Evolutionary conservation across 2,329 filamentous ascomycete species (phyloP).

Genomic region (Penicillium janthinellum): DNA sequence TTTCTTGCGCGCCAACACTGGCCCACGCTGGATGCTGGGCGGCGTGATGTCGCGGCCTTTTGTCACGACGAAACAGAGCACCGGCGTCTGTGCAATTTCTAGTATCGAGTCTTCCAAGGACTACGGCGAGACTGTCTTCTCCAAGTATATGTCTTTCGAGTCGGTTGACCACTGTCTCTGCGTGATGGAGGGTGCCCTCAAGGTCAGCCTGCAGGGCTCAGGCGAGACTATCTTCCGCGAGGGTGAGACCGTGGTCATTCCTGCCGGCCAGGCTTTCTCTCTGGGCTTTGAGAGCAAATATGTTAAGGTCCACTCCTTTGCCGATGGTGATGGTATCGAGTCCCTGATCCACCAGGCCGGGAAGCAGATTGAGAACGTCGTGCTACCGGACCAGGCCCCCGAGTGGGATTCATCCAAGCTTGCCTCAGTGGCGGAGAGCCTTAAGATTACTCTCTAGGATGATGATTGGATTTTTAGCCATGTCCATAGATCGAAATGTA

Average conservation of each 20-base stretch:
- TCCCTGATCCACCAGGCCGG: constrained; percentile 47
- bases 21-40: constrained; percentile 36
- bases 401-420: constrained; percentile 29
- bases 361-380: constrained; percentile 33
- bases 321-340: constrained; percentile 55
- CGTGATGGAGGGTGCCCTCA: constrained; percentile 51
- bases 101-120: constrained; percentile 50
- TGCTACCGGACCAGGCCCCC: constrained; percentile 43
- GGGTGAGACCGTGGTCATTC: constrained; percentile 54
- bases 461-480: neutral
- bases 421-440: constrained; percentile 17
- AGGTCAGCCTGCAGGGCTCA: constrained; percentile 43
- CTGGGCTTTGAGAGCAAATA: constrained; percentile 51
- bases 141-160: constrained; percentile 46
- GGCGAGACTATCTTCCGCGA: constrained; percentile 43
- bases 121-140: constrained; percentile 42
- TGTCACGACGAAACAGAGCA: constrained; percentile 51
- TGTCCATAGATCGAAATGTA: constrained; percentile 3
- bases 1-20: constrained; percentile 54
- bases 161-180: constrained; percentile 57
- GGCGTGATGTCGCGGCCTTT: constrained; percentile 48
- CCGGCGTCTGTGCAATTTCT: constrained; percentile 56
- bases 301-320: constrained; percentile 52
- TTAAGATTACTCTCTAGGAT: constrained; percentile 22
- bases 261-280: constrained; percentile 50